phyloP scores from a whole-genome alignment of 257 asterid species.

The Perilla frutescens region DNA sequence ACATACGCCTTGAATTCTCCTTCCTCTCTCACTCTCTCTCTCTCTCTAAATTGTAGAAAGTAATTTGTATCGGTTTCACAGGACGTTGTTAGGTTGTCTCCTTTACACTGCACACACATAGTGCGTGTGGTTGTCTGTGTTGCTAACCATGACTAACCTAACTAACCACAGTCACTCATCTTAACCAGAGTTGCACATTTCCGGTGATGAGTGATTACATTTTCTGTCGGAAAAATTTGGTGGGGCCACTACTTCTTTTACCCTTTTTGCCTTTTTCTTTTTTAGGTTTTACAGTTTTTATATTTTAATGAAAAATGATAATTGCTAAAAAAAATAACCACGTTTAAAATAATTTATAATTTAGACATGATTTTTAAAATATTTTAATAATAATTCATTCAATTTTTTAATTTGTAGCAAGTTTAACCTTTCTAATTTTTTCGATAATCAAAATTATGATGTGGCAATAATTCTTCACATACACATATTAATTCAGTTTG shows the following conservation, averaged over 20 bases:
- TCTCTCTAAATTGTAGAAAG: slow-evolving; percentile 2
- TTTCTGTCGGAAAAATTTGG: slow-evolving; percentile 34
- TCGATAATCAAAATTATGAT: too few species aligned
- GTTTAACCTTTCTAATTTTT: too few species aligned
- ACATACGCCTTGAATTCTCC: slow-evolving; percentile 49
- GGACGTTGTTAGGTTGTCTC: slow-evolving; percentile 58
- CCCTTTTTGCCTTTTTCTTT: not conserved
- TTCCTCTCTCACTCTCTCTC: slow-evolving; percentile 23
- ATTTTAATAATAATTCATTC: too few species aligned
- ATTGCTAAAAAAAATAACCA: too few species aligned
- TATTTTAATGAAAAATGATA: too few species aligned
- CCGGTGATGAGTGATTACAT: slow-evolving; percentile 23
- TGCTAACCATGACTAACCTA: slow-evolving; percentile 20
- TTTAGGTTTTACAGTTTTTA: too few species aligned
- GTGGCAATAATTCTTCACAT: too few species aligned
- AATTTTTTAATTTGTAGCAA: too few species aligned
- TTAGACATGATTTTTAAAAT: too few species aligned
- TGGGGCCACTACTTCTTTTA: slow-evolving; percentile 20
- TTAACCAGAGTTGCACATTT: slow-evolving; percentile 31
- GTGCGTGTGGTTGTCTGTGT: slow-evolving; percentile 36
- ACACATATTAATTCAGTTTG: too few species aligned
- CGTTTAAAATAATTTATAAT: too few species aligned
- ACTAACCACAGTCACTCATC: slow-evolving; percentile 32
- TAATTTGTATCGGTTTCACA: slow-evolving; percentile 34
- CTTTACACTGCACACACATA: slow-evolving; percentile 57